These are phyloP conservation scores for Acer saccharum DNA, from an alignment of 345 rosid genomes.

Conservation along the genomic window DNA sequence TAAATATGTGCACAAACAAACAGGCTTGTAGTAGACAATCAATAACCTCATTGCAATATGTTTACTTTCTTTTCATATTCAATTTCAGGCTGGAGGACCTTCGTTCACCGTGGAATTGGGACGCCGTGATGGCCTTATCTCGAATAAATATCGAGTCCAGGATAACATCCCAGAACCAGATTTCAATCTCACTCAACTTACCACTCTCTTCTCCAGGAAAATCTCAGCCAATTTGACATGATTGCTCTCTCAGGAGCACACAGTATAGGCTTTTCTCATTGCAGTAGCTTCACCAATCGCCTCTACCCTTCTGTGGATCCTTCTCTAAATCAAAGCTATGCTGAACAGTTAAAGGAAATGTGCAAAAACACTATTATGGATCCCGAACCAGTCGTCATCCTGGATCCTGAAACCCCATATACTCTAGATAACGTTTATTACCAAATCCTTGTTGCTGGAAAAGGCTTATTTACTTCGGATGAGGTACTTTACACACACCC, in stretches of 20 bases:
- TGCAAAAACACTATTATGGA: constrained; percentile 2
- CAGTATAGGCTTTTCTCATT: constrained; percentile 27
- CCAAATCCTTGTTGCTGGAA: not conserved
- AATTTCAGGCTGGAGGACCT: constrained; percentile 17
- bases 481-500: not conserved
- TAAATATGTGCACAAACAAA: not conserved
- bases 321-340: constrained; percentile 15
- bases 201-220: constrained; percentile 21
- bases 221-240: constrained; percentile 25
- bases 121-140: constrained; percentile 12
- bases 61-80: not conserved
- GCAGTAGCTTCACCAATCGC: constrained; percentile 24
- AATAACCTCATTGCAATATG: not conserved
- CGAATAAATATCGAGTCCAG: not conserved
- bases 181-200: constrained; percentile 22
- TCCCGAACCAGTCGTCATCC: not conserved
- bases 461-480: not conserved
- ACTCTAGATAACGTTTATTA: constrained; percentile 10
- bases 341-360: constrained; percentile 11
- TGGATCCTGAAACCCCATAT: not conserved
- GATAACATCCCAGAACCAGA: constrained; percentile 18
- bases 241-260: constrained; percentile 37
- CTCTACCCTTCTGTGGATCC: constrained; percentile 25
- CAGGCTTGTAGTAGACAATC: too few relatives aligned
- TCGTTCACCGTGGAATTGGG: constrained; percentile 22